Evolutionary conservation across 2,329 filamentous ascomycete species (phyloP), one percentile per base, ranked within the genome.

Genomic region (Fusarium equiseti): DNA sequence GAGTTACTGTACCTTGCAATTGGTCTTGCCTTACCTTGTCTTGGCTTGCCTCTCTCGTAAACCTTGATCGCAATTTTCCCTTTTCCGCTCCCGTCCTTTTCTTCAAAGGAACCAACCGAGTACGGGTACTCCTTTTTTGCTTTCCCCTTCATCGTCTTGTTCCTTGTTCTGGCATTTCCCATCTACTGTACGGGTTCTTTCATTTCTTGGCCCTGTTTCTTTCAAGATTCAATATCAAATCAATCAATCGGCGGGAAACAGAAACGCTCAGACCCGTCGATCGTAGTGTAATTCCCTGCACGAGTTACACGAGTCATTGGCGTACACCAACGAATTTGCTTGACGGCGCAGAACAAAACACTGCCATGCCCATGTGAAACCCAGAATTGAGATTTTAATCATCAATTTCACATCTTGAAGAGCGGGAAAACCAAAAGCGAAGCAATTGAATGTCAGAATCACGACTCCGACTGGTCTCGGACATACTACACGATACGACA

Each of bases 51-150:
- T 63, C 43, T 63, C 35, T 63, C 42, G n/a, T 62, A 26, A 54
- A 62, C 62, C 56, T 66, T 66, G 49, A 60, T 55, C 35, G 48
- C 40, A 67, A 67, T 67, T 67, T 67, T 67, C 64, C 64, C 38
- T 67, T 57, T 29, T 29, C 16, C 26, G 42, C 26, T 16, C 24
- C 13, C 26, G 42, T 20, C 10, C 24, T 53, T 27, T 27, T 53
- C 35, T 53, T 43, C 44, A 44, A 53, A 31, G 32, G 18, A 53
- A 43, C 35, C 50, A 53, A 22, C 50, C 35, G 20, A 42, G 53
- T 38, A 48, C 32, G 35, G 35, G n/a, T 16, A 52, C 22, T 31
- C 44, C 11, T 38, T 29, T 29, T 35, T 56, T 63, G 18, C 32
- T 56, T 42, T 55, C 52, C 31, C 29, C 29, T 22, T 52, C 24